Evolutionary conservation across 257 asterid species (phyloP).

Genomic region (Solanum arcanum): DNA sequence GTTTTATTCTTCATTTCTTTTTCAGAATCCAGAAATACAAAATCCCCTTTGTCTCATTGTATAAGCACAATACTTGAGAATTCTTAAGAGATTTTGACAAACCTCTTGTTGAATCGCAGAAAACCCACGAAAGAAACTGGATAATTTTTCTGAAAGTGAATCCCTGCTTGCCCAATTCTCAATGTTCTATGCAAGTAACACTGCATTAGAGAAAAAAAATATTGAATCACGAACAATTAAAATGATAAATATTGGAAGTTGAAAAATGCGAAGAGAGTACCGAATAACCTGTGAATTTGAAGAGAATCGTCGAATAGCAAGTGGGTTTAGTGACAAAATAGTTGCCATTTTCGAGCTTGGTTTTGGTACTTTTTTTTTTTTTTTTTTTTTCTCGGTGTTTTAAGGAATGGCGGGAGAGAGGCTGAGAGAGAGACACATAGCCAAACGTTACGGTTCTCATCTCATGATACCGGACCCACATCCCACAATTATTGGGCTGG

Average conservation of each 20-base stretch:
- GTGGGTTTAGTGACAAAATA: not conserved
- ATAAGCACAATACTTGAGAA: not conserved
- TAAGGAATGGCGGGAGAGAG: slow-evolving; percentile 15
- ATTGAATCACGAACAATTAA: not conserved
- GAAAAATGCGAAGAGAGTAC: slow-evolving; percentile 6
- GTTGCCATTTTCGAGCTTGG: slow-evolving; percentile 13
- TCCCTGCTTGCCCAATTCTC: not conserved
- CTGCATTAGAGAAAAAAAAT: not conserved
- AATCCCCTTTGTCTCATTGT: not conserved
- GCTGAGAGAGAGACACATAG: not conserved
- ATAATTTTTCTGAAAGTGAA: not conserved
- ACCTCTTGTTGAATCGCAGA: not conserved
- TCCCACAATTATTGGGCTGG: not conserved
- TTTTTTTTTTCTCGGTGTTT: not conserved
- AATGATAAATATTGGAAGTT: not conserved
- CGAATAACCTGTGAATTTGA: slow-evolving; percentile 20
- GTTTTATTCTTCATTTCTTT: not conserved
- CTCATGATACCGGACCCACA: not conserved
- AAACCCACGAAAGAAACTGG: not conserved
- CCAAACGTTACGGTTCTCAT: not conserved
- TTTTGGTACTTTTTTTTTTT: not conserved
- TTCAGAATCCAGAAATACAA: not conserved
- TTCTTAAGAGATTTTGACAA: not conserved
- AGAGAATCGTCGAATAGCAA: slow-evolving; percentile 14
- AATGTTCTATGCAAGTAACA: slow-evolving; percentile 2